A percentile compares a stretch with the other conserved stretches of the same genome.
Conservation (phyloP, 352 stramenopile species). For the Globisporangium nagaii region DNA sequence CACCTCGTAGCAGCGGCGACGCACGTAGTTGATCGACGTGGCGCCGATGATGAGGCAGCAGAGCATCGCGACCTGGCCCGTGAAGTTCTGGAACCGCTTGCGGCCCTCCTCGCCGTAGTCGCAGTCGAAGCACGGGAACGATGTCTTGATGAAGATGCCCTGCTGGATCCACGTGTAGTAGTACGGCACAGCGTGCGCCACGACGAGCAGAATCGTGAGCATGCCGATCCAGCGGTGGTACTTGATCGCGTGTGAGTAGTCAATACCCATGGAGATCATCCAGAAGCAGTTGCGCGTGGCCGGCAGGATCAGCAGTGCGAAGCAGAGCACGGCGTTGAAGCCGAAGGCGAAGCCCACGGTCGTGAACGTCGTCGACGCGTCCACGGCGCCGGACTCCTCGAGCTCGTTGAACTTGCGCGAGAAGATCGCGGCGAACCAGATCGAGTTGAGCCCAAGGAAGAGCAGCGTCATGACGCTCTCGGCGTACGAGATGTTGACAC, state of each 20-base stretch:
- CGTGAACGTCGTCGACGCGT: constrained; percentile 35
- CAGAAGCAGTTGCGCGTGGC: constrained; percentile 77
- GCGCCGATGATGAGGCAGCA: constrained; percentile 70
- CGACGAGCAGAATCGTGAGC: constrained; percentile 59
- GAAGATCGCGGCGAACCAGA: constrained; percentile 81
- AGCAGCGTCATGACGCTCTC: constrained; percentile 62
- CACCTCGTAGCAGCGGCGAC: constrained; percentile 73
- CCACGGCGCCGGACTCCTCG: constrained; percentile 38
- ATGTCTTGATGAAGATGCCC: constrained; percentile 45
- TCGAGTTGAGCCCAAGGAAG: constrained; percentile 70
- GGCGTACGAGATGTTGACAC: constrained; percentile 75
- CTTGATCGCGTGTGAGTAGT: constrained; percentile 86
- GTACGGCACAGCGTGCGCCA: constrained; percentile 64
- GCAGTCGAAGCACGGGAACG: constrained; percentile 65
- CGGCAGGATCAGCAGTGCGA: constrained; percentile 55
- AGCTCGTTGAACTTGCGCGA: constrained; percentile 54
- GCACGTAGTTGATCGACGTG: constrained; percentile 68
- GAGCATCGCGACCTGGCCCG: constrained; percentile 58
- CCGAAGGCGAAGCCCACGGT: constrained; percentile 58
- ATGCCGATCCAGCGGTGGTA: constrained; percentile 85
- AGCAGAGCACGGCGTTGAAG: constrained; percentile 73
- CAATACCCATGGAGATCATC: constrained; percentile 79
- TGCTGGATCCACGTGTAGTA: constrained; percentile 61
- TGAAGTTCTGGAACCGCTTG: constrained; percentile 69
- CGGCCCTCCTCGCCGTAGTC: constrained; percentile 64